A percentile compares a stretch with the other conserved stretches of the same genome.
Evolutionary conservation across 129 eudicot genomes (phyloP).

Genomic region (Arctium minus): DNA sequence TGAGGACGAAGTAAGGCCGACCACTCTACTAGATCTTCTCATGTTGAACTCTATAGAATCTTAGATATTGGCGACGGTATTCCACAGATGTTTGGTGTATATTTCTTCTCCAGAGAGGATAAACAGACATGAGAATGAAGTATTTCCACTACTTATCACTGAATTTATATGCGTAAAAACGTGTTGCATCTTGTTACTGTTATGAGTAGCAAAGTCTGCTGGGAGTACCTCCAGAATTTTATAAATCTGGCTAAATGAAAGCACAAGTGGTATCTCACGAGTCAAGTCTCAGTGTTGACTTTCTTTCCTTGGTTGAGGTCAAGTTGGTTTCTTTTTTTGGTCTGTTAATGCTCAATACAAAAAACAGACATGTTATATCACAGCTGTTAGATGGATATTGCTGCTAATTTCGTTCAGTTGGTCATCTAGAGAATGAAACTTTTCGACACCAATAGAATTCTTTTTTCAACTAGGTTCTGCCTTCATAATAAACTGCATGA

Average conservation of each 20-base stretch:
- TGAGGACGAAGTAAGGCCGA: not conserved
- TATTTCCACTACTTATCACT: not conserved
- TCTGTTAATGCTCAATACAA: not conserved
- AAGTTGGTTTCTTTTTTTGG: not conserved
- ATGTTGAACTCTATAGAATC: not conserved
- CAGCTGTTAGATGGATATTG: not conserved
- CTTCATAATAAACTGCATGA: not conserved
- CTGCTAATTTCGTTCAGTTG: not conserved
- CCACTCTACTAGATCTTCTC: not conserved
- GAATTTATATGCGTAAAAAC: not conserved
- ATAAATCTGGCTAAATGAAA: not conserved
- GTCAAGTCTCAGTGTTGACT: not conserved
- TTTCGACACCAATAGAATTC: not conserved
- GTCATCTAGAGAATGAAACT: not conserved
- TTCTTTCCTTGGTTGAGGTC: not conserved
- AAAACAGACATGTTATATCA: not conserved
- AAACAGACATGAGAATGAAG: not conserved
- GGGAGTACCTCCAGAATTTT: not conserved
- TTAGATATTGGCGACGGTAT: not conserved
- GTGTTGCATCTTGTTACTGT: not conserved
- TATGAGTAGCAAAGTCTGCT: not conserved
- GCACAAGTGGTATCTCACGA: not conserved
- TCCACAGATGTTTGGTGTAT: not conserved
- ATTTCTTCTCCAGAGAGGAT: not conserved
- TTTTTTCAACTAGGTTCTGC: not conserved